Evolutionary conservation across 495 filamentous ascomycete genomes (phyloP), one percentile per base, ranked within the genome.

Genomic region (Tuber microsphaerosporum): DNA sequence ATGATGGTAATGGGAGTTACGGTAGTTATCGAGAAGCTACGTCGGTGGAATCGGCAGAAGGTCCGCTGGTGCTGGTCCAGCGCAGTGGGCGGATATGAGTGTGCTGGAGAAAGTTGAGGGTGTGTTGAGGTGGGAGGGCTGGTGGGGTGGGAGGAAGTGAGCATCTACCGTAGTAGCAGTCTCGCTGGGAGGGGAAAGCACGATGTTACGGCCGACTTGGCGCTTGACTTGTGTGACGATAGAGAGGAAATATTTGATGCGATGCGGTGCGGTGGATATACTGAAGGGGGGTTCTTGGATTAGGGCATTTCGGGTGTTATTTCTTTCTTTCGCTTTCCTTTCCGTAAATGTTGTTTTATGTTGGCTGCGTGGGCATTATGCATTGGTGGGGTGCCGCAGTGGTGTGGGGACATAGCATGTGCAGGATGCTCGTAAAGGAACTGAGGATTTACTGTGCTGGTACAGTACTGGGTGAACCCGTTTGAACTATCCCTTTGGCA

Each of bases 321-420:
- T 6, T 65, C 56, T 26, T 31, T 31, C 51, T 65, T n/a, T 31
- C 56, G 10, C 56, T 26, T 65, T 56, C 20, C 1, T n/a, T 26
- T n/a, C 46, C 46, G 10, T 12, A 56, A 56, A n/a, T n/a, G 48
- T 56, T n/a, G 48, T 56, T 51, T 61, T 61, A n/a, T 14, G 8
- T 5, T 61, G 0, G n/a, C 31, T 31, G 56, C n/a, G n/a, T 31
- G 56, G 12, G 14, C 16, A 65, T 31, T 2, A n/a, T 56, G 48
- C 20, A 22, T 26, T 26, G 22, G 48, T 56, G 48, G 48, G 19
- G 10, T 72, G 37, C 42, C 43, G 20, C 19, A 34, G 42, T 39
- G 71, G 20, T 51, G 71, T 48, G 71, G 71, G 71, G 31, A 72
- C 37, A 37, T 72, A 31, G 69, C 51, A 37, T 20, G 16, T 34